A percentile compares a stretch with the other conserved stretches of the same genome.
phyloP scores from a whole-genome alignment of 345 rosid genomes.

The Populus nigra region DNA sequence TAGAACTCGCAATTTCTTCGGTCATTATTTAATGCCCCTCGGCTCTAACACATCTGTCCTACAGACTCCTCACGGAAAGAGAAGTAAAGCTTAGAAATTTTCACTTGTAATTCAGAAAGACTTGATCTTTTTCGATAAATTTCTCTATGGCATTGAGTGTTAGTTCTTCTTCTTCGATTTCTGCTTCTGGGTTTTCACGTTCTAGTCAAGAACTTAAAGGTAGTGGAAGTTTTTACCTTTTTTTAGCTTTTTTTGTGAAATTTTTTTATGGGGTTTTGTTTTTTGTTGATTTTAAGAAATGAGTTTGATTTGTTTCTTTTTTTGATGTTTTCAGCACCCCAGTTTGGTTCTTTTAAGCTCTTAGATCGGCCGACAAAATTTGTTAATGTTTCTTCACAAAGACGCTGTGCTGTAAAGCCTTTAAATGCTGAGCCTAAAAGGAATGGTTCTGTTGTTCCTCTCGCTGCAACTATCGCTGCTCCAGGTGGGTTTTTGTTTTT shows the following conservation, averaged over 20 bases:
- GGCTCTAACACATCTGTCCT: background rate
- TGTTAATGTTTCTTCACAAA: conserved; percentile 37
- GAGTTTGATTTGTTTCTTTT: background rate
- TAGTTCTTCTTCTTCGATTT: conserved; percentile 41
- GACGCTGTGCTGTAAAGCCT: conserved; percentile 44
- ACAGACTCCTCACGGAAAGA: background rate
- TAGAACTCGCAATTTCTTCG: background rate
- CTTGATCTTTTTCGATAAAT: background rate
- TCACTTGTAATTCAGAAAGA: background rate
- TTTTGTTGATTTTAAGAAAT: conserved; percentile 23
- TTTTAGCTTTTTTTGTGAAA: background rate
- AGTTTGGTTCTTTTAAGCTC: conserved; percentile 49
- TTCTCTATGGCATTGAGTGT: conserved; percentile 47
- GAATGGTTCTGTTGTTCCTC: conserved; percentile 45
- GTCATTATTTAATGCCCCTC: conserved; percentile 40
- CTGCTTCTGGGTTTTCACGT: conserved; percentile 36
- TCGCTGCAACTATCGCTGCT: conserved; percentile 53
- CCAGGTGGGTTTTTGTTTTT: conserved; percentile 47
- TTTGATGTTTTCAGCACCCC: conserved; percentile 39
- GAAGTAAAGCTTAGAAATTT: background rate
- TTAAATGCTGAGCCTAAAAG: conserved; percentile 58
- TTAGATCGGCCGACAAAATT: conserved; percentile 39
- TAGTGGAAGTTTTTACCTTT: background rate
- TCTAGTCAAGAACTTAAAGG: conserved; percentile 46
- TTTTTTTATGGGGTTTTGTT: background rate